A percentile compares a stretch with the other conserved stretches of the same genome.
Evolutionary conservation across 192 early-diverging fungal species (phyloP).

Genomic region (Linnemannia zychae): DNA sequence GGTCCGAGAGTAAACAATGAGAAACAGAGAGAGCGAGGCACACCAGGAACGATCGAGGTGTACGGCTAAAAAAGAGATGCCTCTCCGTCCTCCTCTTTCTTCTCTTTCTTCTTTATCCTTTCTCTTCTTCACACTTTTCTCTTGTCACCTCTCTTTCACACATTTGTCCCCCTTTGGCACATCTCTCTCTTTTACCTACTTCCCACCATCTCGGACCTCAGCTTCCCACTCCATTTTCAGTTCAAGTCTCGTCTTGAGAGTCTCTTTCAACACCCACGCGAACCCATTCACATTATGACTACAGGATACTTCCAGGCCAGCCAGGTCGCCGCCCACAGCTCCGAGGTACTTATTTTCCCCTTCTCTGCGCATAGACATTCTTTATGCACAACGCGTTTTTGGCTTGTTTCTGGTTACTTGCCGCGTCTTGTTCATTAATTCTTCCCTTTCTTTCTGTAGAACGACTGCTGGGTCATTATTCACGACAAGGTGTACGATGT

Average conservation of each 20-base stretch:
- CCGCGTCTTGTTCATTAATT: background rate
- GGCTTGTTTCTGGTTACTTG: background rate
- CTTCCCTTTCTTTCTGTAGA: conserved; percentile 12
- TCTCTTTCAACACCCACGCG: conserved; percentile 26
- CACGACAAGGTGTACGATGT: conserved; percentile 75
- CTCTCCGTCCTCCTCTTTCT: background rate
- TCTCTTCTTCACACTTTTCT: conserved; percentile 3
- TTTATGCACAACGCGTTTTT: background rate
- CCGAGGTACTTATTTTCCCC: conserved; percentile 27
- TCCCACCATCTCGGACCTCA: conserved; percentile 50
- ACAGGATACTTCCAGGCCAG: conserved; percentile 34
- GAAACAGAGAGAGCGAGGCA: background rate
- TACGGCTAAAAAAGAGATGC: background rate
- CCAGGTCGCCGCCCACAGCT: conserved; percentile 44
- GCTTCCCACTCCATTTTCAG: conserved; percentile 42
- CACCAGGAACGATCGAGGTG: background rate
- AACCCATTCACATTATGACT: conserved; percentile 31
- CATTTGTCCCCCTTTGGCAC: background rate
- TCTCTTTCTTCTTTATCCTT: background rate
- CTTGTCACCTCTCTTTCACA: background rate
- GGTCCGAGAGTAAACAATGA: background rate
- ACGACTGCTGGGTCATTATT: conserved; percentile 71
- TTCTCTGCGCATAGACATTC: no score
- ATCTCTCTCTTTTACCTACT: background rate
- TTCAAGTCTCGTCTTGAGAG: conserved; percentile 53